Evolutionary conservation across 2,329 filamentous ascomycete genomes (phyloP).

Genomic region (Aspergillus uvarum): DNA sequence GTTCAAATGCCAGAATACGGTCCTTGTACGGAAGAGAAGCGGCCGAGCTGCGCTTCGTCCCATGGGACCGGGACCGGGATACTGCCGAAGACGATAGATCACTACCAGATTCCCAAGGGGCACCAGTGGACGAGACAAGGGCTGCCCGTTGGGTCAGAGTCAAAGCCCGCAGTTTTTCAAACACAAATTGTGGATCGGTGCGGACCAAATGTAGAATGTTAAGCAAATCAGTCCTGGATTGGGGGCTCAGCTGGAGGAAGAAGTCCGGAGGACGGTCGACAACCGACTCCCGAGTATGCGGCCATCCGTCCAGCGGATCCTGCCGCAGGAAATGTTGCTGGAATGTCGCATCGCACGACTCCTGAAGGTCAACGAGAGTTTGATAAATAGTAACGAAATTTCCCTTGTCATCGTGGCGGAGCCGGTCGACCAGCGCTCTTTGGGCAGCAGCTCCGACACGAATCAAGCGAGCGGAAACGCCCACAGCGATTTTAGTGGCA

Average conservation of each 20-base stretch:
- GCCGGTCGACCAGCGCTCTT: constrained; percentile 46
- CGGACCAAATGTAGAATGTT: constrained; percentile 78
- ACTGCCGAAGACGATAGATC: constrained; percentile 79
- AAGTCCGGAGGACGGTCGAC: constrained; percentile 38
- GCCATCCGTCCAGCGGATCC: constrained; percentile 36
- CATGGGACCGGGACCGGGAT: constrained; percentile 49
- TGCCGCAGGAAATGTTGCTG: constrained; percentile 34
- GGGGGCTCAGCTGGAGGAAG: constrained; percentile 67
- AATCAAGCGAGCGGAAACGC: constrained; percentile 43
- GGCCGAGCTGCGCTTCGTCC: constrained; percentile 49
- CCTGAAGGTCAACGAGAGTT: constrained; percentile 45
- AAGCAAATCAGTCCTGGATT: constrained; percentile 72
- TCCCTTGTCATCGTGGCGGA: constrained; percentile 47
- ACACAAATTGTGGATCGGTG: constrained; percentile 83
- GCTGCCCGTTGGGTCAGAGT: constrained; percentile 73
- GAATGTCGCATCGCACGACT: constrained; percentile 39
- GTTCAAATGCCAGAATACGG: constrained; percentile 81
- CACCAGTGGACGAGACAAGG: constrained; percentile 75
- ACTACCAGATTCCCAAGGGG: constrained; percentile 70
- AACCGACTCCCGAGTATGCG: constrained; percentile 39
- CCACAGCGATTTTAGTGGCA: constrained; percentile 44
- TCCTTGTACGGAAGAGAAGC: constrained; percentile 68
- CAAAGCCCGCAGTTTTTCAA: constrained; percentile 74
- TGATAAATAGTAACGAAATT: constrained; percentile 47
- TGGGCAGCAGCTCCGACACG: constrained; percentile 44